These are phyloP conservation scores for Daldinia sp. DNA, from an alignment of 2,329 filamentous ascomycete genomes.

Conservation along the genomic window DNA sequence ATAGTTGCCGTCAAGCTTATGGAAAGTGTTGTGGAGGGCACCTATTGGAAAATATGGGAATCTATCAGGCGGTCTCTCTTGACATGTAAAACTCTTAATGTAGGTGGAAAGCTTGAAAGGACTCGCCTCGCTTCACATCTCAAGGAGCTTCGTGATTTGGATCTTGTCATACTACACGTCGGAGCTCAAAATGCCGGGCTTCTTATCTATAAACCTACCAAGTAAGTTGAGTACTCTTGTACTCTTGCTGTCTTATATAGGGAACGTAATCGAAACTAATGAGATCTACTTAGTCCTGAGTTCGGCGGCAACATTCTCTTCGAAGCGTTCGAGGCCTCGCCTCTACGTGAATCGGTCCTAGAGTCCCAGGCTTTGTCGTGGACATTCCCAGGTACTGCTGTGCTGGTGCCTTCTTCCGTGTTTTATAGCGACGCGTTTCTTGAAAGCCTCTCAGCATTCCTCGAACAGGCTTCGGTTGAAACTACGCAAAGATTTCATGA, in stretches of 20 bases:
- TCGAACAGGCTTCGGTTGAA: conserved; percentile 63
- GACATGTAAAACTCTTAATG: conserved; percentile 26
- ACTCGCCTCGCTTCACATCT: conserved; percentile 26
- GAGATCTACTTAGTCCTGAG: conserved; percentile 11
- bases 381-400: conserved; percentile 61
- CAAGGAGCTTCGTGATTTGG: conserved; percentile 17
- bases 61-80: conserved; percentile 24
- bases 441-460: conserved; percentile 56
- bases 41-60: conserved; percentile 22
- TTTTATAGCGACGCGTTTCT: conserved; percentile 56
- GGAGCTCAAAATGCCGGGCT: conserved; percentile 39
- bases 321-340: conserved; percentile 65
- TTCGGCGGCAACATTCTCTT: conserved; percentile 51
- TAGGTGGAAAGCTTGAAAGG: conserved; percentile 34
- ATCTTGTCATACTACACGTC: conserved; percentile 36
- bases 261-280: background rate
- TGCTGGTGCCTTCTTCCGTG: conserved; percentile 49
- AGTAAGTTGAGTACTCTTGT: no score
- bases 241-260: background rate
- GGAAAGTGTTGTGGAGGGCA: conserved; percentile 13
- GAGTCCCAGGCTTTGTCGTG: conserved; percentile 55
- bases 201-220: conserved; percentile 23
- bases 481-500: conserved; percentile 61
- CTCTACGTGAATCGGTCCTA: conserved; percentile 57
- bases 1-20: conserved; percentile 26